phyloP scores from a whole-genome alignment of 2,329 filamentous ascomycete genomes.

The Exophiala bonariae region DNA sequence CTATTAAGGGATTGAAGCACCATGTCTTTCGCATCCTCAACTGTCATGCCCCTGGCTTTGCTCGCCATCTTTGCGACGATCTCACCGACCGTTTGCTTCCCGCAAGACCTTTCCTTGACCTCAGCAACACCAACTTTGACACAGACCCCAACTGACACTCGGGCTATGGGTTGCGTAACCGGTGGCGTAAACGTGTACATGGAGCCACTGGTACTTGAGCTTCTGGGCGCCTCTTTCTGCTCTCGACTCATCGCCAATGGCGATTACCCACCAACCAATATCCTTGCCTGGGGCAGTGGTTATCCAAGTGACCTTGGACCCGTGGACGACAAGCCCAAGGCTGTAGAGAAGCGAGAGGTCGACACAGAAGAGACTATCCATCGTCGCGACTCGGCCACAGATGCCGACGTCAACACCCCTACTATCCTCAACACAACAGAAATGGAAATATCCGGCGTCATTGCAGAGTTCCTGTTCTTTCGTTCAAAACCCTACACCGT shows the following conservation, averaged over 20 bases:
- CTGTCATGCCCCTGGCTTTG: no score
- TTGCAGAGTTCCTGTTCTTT: constrained; percentile 1
- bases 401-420: no score
- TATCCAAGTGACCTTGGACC: no score
- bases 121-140: not conserved
- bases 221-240: constrained; percentile 9
- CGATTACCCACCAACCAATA: not conserved
- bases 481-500: not conserved
- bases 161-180: constrained; percentile 5
- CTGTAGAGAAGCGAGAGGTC: not conserved
- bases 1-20: no score
- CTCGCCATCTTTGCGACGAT: no score
- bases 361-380: constrained; percentile 2
- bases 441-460: constrained; percentile 3
- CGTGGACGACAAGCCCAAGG: no score
- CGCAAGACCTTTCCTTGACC: not conserved
- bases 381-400: not conserved
- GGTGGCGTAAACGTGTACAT: constrained; percentile 6
- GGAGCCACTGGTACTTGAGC: constrained; percentile 7
- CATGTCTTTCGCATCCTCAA: no score
- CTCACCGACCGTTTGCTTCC: no score
- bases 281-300: no score
- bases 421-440: not conserved
- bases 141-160: not conserved
- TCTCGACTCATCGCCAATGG: constrained; percentile 1